Evolutionary conservation across 2,329 filamentous ascomycete genomes (phyloP), one percentile per base, ranked within the genome.

Genomic region (Exophiala xenobiotica): DNA sequence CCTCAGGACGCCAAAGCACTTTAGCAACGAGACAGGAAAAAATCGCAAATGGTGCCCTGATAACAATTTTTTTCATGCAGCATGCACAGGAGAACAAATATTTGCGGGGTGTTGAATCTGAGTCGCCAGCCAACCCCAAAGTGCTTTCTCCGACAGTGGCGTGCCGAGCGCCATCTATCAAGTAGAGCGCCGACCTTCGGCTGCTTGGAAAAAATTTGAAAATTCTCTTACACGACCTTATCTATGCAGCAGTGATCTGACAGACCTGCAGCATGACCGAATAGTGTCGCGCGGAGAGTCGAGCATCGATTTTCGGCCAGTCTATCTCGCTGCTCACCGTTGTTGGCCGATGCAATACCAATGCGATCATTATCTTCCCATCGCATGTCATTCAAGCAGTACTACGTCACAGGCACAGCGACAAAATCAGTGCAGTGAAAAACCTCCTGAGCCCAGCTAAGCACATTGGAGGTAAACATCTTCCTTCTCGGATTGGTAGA

Each of bases 1-100:
- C 41, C 20, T 33, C 19, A 27, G 31, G 27, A 48, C 44, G 37
- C 44, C 44, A 23, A 40, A 43, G 33, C 18, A 22, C 9, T 24
- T 23, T 12, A 22, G 38, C 20, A 40, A 40, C 16, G 12, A 9
- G 22, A 33, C 6, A 35, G 18, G 27, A 41, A 51, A n/a, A 35
- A 24, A 38, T 51, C 23, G 27, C 23, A 19, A 24, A 35, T 16
- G 39, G 45, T 48, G 41, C 33, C 40, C 49, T 51, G 43, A 18
- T 38, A 19, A 14, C 29, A 51, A 54, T 55, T 58, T 58, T 58
- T 58, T 54, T 53, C 38, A 35, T 19, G 42, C 19, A 20, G 24
- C 29, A 33, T 42, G 37, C 18, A 42, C 29, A 26, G 44, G 31
- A 47, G 23, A 49, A 49, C 31, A 46, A 52, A 53, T 50, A 52